A percentile compares a stretch with the other conserved stretches of the same genome.
phyloP scores from a whole-genome alignment of 2,329 filamentous ascomycete genomes.

The Nemania diffusa region DNA sequence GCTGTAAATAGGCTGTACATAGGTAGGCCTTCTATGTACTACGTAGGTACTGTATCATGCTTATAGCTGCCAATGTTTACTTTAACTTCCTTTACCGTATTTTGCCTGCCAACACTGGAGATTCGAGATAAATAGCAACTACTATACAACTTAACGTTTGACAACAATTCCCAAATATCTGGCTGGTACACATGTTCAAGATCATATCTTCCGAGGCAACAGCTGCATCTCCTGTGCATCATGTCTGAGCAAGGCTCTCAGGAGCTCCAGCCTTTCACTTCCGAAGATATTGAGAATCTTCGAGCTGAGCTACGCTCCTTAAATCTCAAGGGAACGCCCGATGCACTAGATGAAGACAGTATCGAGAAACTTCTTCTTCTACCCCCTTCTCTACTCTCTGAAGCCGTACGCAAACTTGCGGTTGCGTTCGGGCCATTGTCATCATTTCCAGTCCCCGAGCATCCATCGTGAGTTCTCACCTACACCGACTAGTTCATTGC shows the following conservation, averaged over 20 bases:
- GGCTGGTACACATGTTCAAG: not conserved
- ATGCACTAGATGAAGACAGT: not conserved
- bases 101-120: not conserved
- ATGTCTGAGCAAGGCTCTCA: conserved; percentile 14
- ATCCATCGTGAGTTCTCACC: conserved; percentile 18
- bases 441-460: conserved; percentile 9
- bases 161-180: not conserved
- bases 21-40: too few species aligned
- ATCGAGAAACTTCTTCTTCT: conserved; percentile 26
- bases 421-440: conserved; percentile 24
- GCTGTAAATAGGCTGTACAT: too few species aligned
- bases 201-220: not conserved
- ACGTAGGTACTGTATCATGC: not conserved
- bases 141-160: too few species aligned
- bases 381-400: conserved; percentile 20
- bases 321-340: not conserved
- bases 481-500: not conserved
- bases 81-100: not conserved
- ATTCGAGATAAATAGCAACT: too few species aligned
- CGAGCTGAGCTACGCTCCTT: conserved; percentile 26
- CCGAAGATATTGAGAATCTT: conserved; percentile 22
- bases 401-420: conserved; percentile 7
- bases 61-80: not conserved
- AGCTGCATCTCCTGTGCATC: not conserved
- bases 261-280: conserved; percentile 7